phyloP scores from a whole-genome alignment of 192 early-diverging fungal genomes.

The Rhizophagus clarus region DNA sequence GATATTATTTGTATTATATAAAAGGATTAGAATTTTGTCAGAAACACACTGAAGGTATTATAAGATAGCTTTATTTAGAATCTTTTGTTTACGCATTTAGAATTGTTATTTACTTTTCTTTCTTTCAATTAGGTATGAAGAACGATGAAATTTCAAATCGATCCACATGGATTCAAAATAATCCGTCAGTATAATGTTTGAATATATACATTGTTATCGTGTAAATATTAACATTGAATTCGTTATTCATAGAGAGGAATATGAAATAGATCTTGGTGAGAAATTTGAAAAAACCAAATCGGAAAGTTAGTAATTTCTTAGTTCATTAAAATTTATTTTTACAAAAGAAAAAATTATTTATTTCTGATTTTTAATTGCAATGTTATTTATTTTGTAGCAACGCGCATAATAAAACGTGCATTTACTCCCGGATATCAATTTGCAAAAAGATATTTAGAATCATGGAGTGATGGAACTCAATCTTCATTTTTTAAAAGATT shows the following conservation, averaged over 20 bases:
- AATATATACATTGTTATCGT: neutral
- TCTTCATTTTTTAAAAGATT: slow-evolving; percentile 43
- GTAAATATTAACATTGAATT: neutral
- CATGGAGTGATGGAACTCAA: slow-evolving; percentile 49
- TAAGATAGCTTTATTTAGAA: neutral
- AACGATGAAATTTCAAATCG: neutral
- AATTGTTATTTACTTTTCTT: neutral
- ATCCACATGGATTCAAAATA: neutral
- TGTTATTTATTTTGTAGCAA: slow-evolving; percentile 27
- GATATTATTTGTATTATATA: slow-evolving; percentile 36
- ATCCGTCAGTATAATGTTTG: neutral
- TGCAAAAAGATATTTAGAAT: slow-evolving; percentile 38
- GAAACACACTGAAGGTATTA: slow-evolving; percentile 37
- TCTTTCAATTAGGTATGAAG: slow-evolving; percentile 31
- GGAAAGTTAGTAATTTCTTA: slow-evolving; percentile 29
- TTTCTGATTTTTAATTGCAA: neutral
- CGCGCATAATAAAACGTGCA: slow-evolving; percentile 32
- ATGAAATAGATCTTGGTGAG: slow-evolving; percentile 41
- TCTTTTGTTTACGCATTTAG: neutral
- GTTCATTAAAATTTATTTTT: neutral
- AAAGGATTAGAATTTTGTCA: slow-evolving; percentile 28
- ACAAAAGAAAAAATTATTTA: neutral
- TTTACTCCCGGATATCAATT: slow-evolving; percentile 41
- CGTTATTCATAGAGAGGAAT: slow-evolving; percentile 27
- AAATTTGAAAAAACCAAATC: slow-evolving; percentile 30